A percentile compares a stretch with the other conserved stretches of the same genome.
Conservation (phyloP, 2,329 filamentous ascomycete species). For the Coniochaeta ligniaria region DNA sequence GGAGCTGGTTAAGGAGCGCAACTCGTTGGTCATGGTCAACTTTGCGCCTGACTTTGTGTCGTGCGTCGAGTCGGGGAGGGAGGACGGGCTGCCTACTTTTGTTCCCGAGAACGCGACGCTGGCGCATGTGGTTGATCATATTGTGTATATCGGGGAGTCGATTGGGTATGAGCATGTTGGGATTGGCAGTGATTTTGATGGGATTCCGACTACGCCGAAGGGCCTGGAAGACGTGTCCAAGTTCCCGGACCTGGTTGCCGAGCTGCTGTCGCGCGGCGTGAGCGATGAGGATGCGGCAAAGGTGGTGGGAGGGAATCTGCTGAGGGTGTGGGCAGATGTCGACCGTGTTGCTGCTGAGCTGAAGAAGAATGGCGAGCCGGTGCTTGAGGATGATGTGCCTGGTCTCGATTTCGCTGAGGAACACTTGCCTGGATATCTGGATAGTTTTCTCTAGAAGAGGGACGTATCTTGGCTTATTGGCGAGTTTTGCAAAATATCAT, state of each 20-base stretch:
- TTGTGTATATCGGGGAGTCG: constrained; percentile 71
- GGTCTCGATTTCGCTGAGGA: neutral
- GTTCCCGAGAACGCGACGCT: constrained; percentile 66
- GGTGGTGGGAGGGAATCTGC: constrained; percentile 70
- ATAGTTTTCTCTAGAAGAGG: neutral
- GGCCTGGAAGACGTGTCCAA: constrained; percentile 82
- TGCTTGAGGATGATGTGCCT: constrained; percentile 46
- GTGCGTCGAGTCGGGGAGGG: constrained; percentile 52
- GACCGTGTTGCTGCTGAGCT: constrained; percentile 64
- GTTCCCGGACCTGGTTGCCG: constrained; percentile 70
- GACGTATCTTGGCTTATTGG: neutral
- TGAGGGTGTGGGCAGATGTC: constrained; percentile 77
- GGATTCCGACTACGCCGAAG: constrained; percentile 55
- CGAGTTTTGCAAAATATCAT: neutral
- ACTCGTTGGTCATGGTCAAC: constrained; percentile 85
- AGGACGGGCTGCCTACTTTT: constrained; percentile 60
- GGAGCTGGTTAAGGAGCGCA: constrained; percentile 62
- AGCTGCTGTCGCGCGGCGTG: constrained; percentile 66
- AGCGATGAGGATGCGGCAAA: constrained; percentile 67
- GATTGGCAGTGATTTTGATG: constrained; percentile 86
- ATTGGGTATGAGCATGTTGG: constrained; percentile 88
- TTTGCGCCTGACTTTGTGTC: constrained; percentile 78
- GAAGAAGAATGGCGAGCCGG: constrained; percentile 47
- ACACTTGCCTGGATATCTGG: neutral
- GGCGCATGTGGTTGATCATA: constrained; percentile 70